Conservation (phyloP, 495 filamentous ascomycete genomes). For the Achaetomiella virescens region DNA sequence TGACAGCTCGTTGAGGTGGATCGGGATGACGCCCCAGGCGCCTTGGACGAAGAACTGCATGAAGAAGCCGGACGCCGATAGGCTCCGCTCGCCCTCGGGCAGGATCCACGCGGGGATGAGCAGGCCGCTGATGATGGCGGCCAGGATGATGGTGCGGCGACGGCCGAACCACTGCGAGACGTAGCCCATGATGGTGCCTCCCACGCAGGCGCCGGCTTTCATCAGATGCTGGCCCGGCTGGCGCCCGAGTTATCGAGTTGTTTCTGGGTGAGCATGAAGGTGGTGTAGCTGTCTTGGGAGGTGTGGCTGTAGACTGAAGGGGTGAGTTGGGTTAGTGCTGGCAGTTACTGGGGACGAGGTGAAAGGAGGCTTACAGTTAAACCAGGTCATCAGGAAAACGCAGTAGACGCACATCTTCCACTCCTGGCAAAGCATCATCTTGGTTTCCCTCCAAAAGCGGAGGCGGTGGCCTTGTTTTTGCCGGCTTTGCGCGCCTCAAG, state of each 20-base stretch:
- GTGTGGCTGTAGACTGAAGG: slow-evolving; percentile 56
- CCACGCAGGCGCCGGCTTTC: slow-evolving; percentile 68
- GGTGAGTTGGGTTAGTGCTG: background rate
- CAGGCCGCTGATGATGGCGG: slow-evolving; percentile 49
- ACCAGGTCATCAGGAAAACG: slow-evolving; percentile 66
- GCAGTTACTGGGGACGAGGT: background rate
- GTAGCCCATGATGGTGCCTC: slow-evolving; percentile 67
- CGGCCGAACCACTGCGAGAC: slow-evolving; percentile 66
- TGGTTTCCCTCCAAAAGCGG: slow-evolving; percentile 57
- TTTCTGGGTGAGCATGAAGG: slow-evolving; percentile 65
- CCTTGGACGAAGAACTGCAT: slow-evolving; percentile 77
- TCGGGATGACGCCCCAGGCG: slow-evolving; percentile 71
- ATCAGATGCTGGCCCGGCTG: slow-evolving; percentile 66
- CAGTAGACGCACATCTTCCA: slow-evolving; percentile 69
- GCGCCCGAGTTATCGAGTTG: slow-evolving; percentile 53
- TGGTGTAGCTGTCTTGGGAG: slow-evolving; percentile 70
- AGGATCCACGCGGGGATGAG: slow-evolving; percentile 71
- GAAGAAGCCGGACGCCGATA: slow-evolving; percentile 65
- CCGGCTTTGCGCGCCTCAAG: slow-evolving; percentile 53
- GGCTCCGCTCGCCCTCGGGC: slow-evolving; percentile 46
- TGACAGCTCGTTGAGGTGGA: slow-evolving; percentile 72
- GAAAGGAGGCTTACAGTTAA: slow-evolving; percentile 31
- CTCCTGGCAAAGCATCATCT: slow-evolving; percentile 56
- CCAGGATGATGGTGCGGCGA: slow-evolving; percentile 56
- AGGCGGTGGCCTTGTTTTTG: slow-evolving; percentile 40